Evolutionary conservation across 2,329 filamentous ascomycete species (phyloP), one percentile per base, ranked within the genome.

Genomic region (Penicillium sp.): DNA sequence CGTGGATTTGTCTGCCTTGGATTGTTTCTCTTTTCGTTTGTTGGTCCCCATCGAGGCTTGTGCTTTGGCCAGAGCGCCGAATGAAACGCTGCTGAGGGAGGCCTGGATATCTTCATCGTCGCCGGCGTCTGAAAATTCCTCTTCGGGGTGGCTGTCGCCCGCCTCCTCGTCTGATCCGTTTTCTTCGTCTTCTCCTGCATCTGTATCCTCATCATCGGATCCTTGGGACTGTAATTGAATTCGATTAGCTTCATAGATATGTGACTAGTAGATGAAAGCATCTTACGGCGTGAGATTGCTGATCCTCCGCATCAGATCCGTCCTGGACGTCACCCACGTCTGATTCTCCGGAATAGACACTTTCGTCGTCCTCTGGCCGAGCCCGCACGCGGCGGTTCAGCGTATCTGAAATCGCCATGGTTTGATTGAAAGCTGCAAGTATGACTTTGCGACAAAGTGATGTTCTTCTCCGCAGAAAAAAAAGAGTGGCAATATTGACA

Each of bases 21-120:
- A 18, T 16, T 51, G 16, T 44, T 66, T 66, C 31, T 58, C 44
- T 44, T 64, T 64, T 29, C 58, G 63, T 52, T 72, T 75, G 62
- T 70, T 71, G 5, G 67, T 60, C 61, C 77, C 78, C 28, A 96
- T 75, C 0, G 86, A 83, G 34, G 87, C 87, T 77, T 96, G 91
- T 1, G 92, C 92, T 79, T 91, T 90, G 60, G 90, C 91, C 36
- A 97, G 80, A n/a, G 90, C 90, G 59, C 92, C 92, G 67, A 97
- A 97, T 21, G 92, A 94, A 61, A 97, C 85, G 56, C 79, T 81
- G 65, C 78, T 80, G 54, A 87, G 73, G 29, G 75, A 70, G 4
- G 71, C 61, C 64, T 68, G 68, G 42, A 71, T 65, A 61, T 71
- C 72, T 40, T 74, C 72, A 28, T 71, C 64, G 26, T 68, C 75